phyloP scores from a whole-genome alignment of 257 asterid genomes.

The Fraxinus quadrangulata region DNA sequence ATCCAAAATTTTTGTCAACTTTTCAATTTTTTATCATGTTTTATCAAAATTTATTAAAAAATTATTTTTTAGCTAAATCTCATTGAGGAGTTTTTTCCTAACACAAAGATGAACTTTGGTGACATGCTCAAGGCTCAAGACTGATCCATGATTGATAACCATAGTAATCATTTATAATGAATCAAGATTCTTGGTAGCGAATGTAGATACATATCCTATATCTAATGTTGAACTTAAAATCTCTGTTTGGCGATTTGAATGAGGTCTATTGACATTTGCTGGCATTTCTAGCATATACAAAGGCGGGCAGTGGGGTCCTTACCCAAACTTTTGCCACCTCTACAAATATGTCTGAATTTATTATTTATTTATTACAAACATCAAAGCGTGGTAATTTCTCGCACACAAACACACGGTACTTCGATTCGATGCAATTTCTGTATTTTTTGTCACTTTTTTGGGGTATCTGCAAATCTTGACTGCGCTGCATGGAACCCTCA shows the following conservation, averaged over 20 bases:
- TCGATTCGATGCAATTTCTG: conserved; percentile 31
- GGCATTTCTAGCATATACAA: conserved; percentile 14
- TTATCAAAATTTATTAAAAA: too few relatives aligned
- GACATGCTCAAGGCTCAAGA: too few relatives aligned
- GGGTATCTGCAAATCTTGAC: conserved; percentile 27
- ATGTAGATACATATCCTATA: not conserved
- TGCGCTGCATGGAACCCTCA: conserved; percentile 28
- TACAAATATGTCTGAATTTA: conserved; percentile 21
- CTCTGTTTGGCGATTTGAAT: not conserved
- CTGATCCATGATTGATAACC: too few relatives aligned
- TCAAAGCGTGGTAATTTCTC: conserved; percentile 28
- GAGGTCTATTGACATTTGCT: not conserved
- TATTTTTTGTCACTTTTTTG: conserved; percentile 25
- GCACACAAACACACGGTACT: conserved; percentile 19
- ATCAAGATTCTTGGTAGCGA: not conserved
- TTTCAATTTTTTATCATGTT: too few relatives aligned
- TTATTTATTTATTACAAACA: conserved; percentile 4
- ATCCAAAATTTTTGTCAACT: too few relatives aligned
- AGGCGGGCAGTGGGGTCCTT: conserved; percentile 26
- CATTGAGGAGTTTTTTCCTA: too few relatives aligned
- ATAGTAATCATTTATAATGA: too few relatives aligned
- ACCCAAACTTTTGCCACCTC: conserved; percentile 25
- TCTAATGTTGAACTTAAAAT: not conserved
- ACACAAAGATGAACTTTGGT: too few relatives aligned
- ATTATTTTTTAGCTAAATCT: too few relatives aligned